phyloP scores from a whole-genome alignment of 306 rosid genomes.

The Pterocarpus macrocarpus region DNA sequence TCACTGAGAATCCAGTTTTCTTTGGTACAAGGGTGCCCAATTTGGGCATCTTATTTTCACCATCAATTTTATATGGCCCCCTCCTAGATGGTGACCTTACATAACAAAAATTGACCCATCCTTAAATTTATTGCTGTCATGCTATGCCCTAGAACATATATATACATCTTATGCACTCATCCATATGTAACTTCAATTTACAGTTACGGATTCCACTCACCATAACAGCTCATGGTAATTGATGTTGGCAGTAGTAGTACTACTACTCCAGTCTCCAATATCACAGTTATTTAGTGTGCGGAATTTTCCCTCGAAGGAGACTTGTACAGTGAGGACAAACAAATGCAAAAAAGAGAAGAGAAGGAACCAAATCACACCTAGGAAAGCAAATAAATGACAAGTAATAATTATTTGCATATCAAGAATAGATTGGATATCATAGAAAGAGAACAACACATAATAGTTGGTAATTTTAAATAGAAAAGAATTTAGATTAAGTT shows the following conservation, averaged over 20 bases:
- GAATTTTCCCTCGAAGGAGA: conserved; percentile 23
- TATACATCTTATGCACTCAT: neutral
- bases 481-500: too few species aligned
- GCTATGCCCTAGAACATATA: conserved; percentile 56
- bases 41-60: conserved; percentile 32
- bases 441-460: too few species aligned
- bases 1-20: conserved; percentile 31
- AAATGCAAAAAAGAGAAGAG: neutral
- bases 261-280: conserved; percentile 17
- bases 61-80: conserved; percentile 55
- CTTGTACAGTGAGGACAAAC: conserved; percentile 42
- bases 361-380: neutral
- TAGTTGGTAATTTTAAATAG: too few species aligned
- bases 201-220: conserved; percentile 44
- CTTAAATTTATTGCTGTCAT: conserved; percentile 48
- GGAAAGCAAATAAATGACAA: neutral
- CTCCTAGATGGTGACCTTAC: conserved; percentile 70
- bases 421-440: too few species aligned
- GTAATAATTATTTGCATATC: too few species aligned
- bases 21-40: conserved; percentile 44
- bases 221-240: conserved; percentile 40
- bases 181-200: conserved; percentile 41
- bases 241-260: conserved; percentile 21
- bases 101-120: conserved; percentile 57
- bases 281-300: conserved; percentile 21